Evolutionary conservation across 2,329 filamentous ascomycete genomes (phyloP).

Genomic region (Colletotrichum orchidophilum): DNA sequence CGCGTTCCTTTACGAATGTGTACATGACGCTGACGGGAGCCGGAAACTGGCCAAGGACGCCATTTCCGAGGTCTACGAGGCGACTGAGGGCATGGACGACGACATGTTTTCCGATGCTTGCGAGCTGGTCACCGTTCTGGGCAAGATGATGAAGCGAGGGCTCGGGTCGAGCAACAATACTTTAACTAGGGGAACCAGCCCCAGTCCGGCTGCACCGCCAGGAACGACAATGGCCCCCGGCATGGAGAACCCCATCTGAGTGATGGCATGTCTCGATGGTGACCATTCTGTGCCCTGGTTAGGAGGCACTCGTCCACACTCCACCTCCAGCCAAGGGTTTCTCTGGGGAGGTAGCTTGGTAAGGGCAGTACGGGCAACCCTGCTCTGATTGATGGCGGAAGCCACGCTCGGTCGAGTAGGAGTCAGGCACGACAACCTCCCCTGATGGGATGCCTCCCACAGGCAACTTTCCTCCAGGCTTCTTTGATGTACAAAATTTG

Average conservation of each 20-base stretch:
- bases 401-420: neutral
- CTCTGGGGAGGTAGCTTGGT: neutral
- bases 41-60: constrained; percentile 81
- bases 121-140: constrained; percentile 84
- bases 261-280: neutral
- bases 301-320: neutral
- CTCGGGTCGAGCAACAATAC: constrained; percentile 51
- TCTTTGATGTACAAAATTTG: neutral
- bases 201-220: constrained; percentile 39
- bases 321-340: neutral
- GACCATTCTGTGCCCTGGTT: neutral
- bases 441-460: neutral
- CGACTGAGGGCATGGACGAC: constrained; percentile 91
- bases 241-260: constrained; percentile 57
- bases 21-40: constrained; percentile 81
- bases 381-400: neutral
- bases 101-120: constrained; percentile 95
- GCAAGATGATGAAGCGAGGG: constrained; percentile 87
- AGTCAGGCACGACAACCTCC: neutral
- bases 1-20: constrained; percentile 92
- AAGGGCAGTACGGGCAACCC: too few relatives aligned
- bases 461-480: neutral
- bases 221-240: constrained; percentile 40
- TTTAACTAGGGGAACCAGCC: constrained; percentile 44
- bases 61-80: constrained; percentile 90